These are phyloP conservation scores for Xylariaceae sp. DNA, from an alignment of 2,329 filamentous ascomycete species.

Conservation along the genomic window DNA sequence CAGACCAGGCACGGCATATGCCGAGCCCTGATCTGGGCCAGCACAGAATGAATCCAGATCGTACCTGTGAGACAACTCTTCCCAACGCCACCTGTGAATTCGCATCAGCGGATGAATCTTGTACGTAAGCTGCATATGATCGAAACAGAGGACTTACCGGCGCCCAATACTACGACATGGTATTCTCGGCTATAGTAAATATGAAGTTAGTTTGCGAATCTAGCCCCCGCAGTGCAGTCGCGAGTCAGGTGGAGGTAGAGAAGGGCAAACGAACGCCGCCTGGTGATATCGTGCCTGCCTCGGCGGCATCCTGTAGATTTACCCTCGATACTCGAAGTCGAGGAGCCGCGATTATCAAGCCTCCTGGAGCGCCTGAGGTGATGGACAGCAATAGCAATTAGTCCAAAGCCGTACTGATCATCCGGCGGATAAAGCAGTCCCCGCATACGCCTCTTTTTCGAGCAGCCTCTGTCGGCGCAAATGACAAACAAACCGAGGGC, in stretches of 20 bases:
- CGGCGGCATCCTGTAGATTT: conserved; percentile 25
- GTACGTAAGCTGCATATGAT: background rate
- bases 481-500: too few species aligned
- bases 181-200: conserved; percentile 61
- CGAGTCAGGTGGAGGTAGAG: background rate
- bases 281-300: conserved; percentile 28
- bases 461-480: too few species aligned
- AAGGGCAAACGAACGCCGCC: conserved; percentile 28
- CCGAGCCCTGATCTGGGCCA: conserved; percentile 2
- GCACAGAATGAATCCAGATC: conserved; percentile 10
- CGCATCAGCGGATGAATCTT: conserved; percentile 12
- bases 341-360: background rate
- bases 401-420: too few species aligned
- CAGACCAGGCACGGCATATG: background rate
- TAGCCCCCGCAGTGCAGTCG: background rate
- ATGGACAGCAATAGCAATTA: too few species aligned
- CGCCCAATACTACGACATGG: conserved; percentile 77
- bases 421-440: too few species aligned
- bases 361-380: too few species aligned
- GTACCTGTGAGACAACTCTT: conserved; percentile 89
- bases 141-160: conserved; percentile 51
- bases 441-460: too few species aligned
- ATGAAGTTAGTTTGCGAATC: too few species aligned
- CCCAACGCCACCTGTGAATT: conserved; percentile 69
- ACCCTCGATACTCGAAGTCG: conserved; percentile 13